A percentile compares a stretch with the other conserved stretches of the same genome.
Conservation (phyloP, 148 eudicot genomes). For the Euryodendron excelsum region DNA sequence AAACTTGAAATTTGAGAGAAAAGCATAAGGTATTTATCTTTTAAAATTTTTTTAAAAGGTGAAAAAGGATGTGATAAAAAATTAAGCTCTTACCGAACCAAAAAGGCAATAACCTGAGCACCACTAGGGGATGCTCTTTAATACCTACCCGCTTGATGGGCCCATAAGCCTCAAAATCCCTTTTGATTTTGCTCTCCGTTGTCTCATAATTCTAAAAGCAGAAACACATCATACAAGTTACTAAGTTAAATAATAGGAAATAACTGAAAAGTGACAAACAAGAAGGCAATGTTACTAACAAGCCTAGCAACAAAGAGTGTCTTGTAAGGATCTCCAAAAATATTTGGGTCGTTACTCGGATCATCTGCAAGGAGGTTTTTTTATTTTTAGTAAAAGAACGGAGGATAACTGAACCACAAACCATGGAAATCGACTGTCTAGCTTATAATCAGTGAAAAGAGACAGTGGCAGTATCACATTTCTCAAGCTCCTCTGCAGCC, state of each 20-base stretch:
- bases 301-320: conserved; percentile 93
- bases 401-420: not conserved
- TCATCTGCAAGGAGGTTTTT: conserved; percentile 60
- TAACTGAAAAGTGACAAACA: not conserved
- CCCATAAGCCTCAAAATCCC: conserved; percentile 99
- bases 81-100: conserved; percentile 65
- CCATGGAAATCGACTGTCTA: not conserved
- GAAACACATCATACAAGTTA: not conserved
- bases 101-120: conserved; percentile 66
- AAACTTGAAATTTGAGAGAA: not conserved
- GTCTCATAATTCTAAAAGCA: conserved; percentile 83
- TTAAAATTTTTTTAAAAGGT: not conserved
- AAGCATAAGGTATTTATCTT: not conserved
- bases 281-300: conserved; percentile 42
- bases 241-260: not conserved
- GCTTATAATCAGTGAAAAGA: not conserved
- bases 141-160: conserved; percentile 99
- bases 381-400: not conserved
- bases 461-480: conserved; percentile 46
- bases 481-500: conserved; percentile 91
- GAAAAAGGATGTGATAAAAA: not conserved
- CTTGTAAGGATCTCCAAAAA: conserved; percentile 95
- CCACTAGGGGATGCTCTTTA: conserved; percentile 40
- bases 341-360: conserved; percentile 73
- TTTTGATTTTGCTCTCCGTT: conserved; percentile 91